Evolutionary conservation across 192 early-diverging fungal species (phyloP).

Genomic region (Backusella circina): DNA sequence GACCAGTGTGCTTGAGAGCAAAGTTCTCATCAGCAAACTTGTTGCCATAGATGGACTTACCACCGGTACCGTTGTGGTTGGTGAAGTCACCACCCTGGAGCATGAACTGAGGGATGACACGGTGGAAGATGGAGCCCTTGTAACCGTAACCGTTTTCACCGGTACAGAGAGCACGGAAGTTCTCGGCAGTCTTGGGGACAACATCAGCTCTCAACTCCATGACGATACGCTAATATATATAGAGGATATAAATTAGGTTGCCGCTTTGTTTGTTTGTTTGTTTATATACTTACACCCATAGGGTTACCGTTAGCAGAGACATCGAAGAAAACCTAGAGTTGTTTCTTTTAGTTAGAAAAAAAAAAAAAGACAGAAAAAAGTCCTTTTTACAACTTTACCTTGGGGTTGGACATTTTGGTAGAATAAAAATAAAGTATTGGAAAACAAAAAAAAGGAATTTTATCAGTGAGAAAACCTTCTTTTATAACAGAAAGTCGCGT

Average conservation of each 20-base stretch:
- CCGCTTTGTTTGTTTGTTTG: background rate
- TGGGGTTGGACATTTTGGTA: background rate
- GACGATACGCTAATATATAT: constrained; percentile 40
- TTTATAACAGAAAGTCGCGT: background rate
- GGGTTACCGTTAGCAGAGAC: constrained; percentile 47
- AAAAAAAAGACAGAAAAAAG: background rate
- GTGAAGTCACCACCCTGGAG: constrained; percentile 89
- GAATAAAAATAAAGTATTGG: background rate
- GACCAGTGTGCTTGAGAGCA: constrained; percentile 56
- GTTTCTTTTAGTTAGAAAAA: background rate
- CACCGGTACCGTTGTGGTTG: constrained; percentile 82
- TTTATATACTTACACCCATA: constrained; percentile 40
- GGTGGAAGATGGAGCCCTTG: constrained; percentile 75
- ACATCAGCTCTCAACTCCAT: constrained; percentile 69
- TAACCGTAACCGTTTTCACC: constrained; percentile 90
- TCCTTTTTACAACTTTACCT: background rate
- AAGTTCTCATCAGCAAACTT: constrained; percentile 66
- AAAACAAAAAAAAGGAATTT: background rate
- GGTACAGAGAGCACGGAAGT: constrained; percentile 98
- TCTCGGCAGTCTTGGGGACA: constrained; percentile 84
- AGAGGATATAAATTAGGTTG: background rate
- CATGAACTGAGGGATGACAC: constrained; percentile 82
- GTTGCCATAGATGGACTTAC: constrained; percentile 83
- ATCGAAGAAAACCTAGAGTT: constrained; percentile 65
- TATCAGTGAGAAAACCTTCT: background rate